phyloP scores from a whole-genome alignment of 2,329 filamentous ascomycete species.

The Cercospora citrullina region DNA sequence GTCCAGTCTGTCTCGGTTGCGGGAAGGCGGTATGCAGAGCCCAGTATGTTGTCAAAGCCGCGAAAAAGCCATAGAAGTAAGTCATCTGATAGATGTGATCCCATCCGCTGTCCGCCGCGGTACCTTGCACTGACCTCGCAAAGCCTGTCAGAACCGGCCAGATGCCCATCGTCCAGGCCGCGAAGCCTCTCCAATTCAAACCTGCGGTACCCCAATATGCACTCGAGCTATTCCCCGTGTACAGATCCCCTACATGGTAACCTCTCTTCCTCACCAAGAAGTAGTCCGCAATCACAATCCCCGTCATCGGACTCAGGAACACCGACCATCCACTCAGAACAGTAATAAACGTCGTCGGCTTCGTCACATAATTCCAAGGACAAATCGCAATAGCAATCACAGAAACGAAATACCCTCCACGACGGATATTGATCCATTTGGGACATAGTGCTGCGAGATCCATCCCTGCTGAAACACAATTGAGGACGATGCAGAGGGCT shows the following conservation, averaged over 20 bases:
- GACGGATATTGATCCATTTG: slow-evolving; percentile 45
- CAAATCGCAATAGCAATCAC: slow-evolving; percentile 40
- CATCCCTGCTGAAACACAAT: slow-evolving; percentile 45
- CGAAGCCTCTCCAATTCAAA: slow-evolving; percentile 28
- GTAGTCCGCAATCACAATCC: slow-evolving; percentile 46
- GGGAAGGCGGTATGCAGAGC: slow-evolving; percentile 17
- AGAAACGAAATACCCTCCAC: slow-evolving; percentile 45
- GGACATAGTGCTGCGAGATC: slow-evolving; percentile 47
- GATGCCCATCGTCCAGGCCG: slow-evolving; percentile 24
- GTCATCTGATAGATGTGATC: slow-evolving; percentile 24
- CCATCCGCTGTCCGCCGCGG: slow-evolving; percentile 12
- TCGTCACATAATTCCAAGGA: slow-evolving; percentile 46
- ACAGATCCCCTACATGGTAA: slow-evolving; percentile 27
- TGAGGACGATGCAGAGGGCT: slow-evolving; percentile 40
- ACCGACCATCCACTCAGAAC: slow-evolving; percentile 46
- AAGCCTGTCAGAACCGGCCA: slow-evolving; percentile 24
- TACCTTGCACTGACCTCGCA: slow-evolving; percentile 16
- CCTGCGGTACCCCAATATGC: slow-evolving; percentile 27
- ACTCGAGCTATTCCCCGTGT: slow-evolving; percentile 19
- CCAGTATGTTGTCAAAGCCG: slow-evolving; percentile 14
- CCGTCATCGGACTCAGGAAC: slow-evolving; percentile 46
- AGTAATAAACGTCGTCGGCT: slow-evolving; percentile 44
- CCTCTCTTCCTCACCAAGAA: slow-evolving; percentile 35
- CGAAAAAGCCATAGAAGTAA: slow-evolving; percentile 25
- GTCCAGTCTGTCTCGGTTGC: slow-evolving; percentile 15